Percentiles rank a stretch among this genome's conserved stretches.
Conservation (phyloP, 1,139 yeast genomes). For the Meyerozyma guilliermondii region DNA sequence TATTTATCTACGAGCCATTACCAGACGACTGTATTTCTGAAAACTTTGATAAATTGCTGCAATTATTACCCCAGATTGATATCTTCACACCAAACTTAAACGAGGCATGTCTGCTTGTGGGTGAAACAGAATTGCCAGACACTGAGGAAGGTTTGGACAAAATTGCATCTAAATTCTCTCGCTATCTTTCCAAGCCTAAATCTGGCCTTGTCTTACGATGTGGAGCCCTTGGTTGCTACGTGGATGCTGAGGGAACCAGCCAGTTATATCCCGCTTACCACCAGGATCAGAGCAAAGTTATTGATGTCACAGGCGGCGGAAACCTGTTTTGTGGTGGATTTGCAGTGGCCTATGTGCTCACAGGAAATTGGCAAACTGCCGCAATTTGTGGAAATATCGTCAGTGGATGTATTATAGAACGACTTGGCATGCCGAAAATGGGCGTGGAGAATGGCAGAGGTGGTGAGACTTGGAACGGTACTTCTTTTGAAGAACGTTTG, state of each 20-base stretch:
- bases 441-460: conserved; percentile 7
- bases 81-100: conserved; percentile 79
- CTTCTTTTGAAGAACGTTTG: conserved; percentile 25
- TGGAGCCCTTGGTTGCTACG: conserved; percentile 61
- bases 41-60: conserved; percentile 33
- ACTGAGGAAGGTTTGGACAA: conserved; percentile 10
- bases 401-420: conserved; percentile 76
- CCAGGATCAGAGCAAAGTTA: conserved; percentile 42
- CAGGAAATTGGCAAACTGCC: conserved; percentile 50
- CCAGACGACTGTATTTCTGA: conserved; percentile 67
- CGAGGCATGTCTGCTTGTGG: conserved; percentile 66
- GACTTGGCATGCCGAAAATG: conserved; percentile 59
- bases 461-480: conserved; percentile 54
- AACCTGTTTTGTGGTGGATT: conserved; percentile 84
- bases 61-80: conserved; percentile 45
- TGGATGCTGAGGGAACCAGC: conserved; percentile 11
- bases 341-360: conserved; percentile 51
- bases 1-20: conserved; percentile 78
- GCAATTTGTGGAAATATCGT: conserved; percentile 70
- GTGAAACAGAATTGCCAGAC: conserved; percentile 15
- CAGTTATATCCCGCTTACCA: conserved; percentile 74
- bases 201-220: conserved; percentile 62
- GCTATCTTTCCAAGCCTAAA: conserved; percentile 29
- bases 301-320: conserved; percentile 95
- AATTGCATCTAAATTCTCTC: conserved; percentile 39